Evolutionary conservation across 2,329 filamentous ascomycete species (phyloP).

Genomic region (Xylaria sp.): DNA sequence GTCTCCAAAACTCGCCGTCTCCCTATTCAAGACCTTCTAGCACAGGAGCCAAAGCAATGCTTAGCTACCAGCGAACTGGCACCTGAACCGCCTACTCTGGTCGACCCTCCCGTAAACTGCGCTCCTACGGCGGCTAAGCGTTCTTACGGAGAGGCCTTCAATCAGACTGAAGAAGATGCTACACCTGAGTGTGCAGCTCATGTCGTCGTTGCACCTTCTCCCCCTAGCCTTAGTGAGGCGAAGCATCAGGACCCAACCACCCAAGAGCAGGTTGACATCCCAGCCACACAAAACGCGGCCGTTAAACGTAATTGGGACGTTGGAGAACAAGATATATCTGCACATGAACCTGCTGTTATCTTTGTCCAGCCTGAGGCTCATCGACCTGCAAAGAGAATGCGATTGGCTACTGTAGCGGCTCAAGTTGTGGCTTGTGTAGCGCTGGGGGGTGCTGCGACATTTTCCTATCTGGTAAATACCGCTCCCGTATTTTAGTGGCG

Average conservation of each 20-base stretch:
- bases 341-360: constrained; percentile 14
- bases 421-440: constrained; percentile 49
- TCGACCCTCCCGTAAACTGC: not conserved
- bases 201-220: not conserved
- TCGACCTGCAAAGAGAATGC: constrained; percentile 48
- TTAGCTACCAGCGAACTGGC: not conserved
- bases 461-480: constrained; percentile 47
- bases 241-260: not conserved
- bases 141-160: constrained; percentile 46
- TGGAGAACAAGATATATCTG: not conserved
- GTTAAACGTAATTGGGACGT: not conserved
- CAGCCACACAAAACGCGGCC: not conserved
- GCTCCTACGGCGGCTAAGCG: constrained; percentile 39
- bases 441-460: constrained; percentile 48
- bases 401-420: constrained; percentile 39
- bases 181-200: not conserved
- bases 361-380: constrained; percentile 11
- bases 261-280: not conserved
- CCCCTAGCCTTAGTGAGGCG: no score
- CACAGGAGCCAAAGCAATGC: constrained; percentile 41
- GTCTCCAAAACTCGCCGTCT: constrained; percentile 41
- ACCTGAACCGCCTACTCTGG: not conserved
- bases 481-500: constrained; percentile 41
- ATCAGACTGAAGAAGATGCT: constrained; percentile 1
- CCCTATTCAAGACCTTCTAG: constrained; percentile 47